Conservation (phyloP, 225 moss, liverwort and hornwort species). For the Pseudoscleropodium purum region DNA sequence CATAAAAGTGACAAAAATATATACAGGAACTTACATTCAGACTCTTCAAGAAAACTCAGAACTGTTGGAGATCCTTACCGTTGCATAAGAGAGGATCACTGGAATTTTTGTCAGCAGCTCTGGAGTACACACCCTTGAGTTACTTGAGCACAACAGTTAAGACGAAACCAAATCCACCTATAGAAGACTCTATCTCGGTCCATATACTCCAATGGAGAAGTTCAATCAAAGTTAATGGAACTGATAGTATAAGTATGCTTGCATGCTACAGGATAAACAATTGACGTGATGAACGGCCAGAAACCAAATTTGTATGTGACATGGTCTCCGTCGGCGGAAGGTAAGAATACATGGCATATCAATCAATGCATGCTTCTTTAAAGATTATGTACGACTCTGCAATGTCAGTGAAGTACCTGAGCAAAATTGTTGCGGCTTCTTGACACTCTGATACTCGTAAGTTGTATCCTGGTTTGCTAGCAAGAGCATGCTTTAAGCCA, state of each 20-base stretch:
- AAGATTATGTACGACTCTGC: neutral
- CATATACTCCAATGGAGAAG: neutral
- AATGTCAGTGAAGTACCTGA: slow-evolving; percentile 37
- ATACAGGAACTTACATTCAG: neutral
- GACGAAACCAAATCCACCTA: neutral
- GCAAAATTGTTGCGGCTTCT: slow-evolving; percentile 67
- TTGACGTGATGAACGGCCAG: neutral
- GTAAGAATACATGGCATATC: neutral
- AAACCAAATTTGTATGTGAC: neutral
- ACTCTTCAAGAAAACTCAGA: neutral
- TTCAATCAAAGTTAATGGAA: neutral
- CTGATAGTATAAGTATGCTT: neutral
- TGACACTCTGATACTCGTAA: slow-evolving; percentile 77
- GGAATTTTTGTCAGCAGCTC: slow-evolving; percentile 59
- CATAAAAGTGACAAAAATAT: neutral
- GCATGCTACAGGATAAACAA: neutral
- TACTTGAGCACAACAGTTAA: neutral
- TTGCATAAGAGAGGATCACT: slow-evolving; percentile 63
- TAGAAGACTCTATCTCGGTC: neutral
- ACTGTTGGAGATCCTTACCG: slow-evolving; percentile 31
- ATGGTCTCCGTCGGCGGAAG: neutral
- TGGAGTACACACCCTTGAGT: slow-evolving; percentile 15
- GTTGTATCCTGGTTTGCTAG: slow-evolving; percentile 85
- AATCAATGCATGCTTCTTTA: neutral
- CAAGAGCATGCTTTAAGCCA: slow-evolving; percentile 85